These are phyloP conservation scores for Pseudocercospora vitis DNA, from an alignment of 2,329 filamentous ascomycete species.

Conservation along the genomic window DNA sequence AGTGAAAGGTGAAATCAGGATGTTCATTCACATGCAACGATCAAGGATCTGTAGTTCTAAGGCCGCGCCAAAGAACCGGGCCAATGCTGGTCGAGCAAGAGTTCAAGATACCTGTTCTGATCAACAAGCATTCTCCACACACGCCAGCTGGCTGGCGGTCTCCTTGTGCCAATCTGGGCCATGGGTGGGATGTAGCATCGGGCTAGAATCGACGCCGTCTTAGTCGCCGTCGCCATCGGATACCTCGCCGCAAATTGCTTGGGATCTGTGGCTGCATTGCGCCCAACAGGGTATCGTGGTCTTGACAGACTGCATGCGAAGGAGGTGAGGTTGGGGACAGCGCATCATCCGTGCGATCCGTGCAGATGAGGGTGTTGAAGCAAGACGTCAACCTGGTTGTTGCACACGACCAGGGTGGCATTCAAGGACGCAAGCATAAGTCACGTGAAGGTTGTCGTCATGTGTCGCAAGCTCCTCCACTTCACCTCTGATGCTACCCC, in stretches of 20 bases:
- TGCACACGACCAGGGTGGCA: no score
- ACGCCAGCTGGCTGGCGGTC: no score
- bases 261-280: not conserved
- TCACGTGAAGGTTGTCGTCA: not conserved
- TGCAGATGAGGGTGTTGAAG: not conserved
- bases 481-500: not conserved
- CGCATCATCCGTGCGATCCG: not conserved
- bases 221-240: not conserved
- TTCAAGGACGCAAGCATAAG: no score
- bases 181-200: not conserved
- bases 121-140: conserved; percentile 5
- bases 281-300: not conserved
- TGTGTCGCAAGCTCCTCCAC: not conserved
- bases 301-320: not conserved
- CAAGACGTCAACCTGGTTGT: not conserved
- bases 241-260: not conserved
- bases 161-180: not conserved
- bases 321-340: not conserved
- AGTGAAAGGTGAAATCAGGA: not conserved
- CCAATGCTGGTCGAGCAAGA: not conserved
- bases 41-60: not conserved
- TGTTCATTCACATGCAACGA: not conserved
- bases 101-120: not conserved
- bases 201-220: not conserved
- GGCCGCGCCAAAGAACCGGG: not conserved